A percentile compares a stretch with the other conserved stretches of the same genome.
phyloP scores from a whole-genome alignment of 768 basidiomycete genomes.

The Serendipita sp. region DNA sequence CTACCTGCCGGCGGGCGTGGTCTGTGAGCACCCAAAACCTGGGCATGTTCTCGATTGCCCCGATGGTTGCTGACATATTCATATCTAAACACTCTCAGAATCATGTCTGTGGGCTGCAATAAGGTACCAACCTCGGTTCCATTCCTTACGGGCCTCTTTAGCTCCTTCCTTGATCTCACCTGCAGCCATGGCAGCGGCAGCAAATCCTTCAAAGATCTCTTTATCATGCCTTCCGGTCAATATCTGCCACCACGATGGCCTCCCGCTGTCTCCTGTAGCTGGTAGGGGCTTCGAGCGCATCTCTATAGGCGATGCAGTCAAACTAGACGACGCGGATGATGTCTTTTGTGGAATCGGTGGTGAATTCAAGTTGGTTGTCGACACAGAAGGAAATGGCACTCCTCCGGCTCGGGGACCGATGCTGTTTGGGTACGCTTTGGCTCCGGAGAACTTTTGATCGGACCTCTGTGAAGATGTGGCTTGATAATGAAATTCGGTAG shows the following conservation, averaged over 20 bases:
- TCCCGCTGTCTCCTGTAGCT: neutral
- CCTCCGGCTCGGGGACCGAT: neutral
- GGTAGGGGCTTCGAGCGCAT: constrained; percentile 12
- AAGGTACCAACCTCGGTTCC: neutral
- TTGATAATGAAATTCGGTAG: neutral
- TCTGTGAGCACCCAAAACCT: constrained; percentile 79
- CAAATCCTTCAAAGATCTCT: constrained; percentile 63
- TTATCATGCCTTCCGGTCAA: constrained; percentile 65
- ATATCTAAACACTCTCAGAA: constrained; percentile 16
- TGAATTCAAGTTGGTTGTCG: neutral
- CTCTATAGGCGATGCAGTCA: constrained; percentile 10
- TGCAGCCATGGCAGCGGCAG: constrained; percentile 9
- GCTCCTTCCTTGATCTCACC: constrained; percentile 5
- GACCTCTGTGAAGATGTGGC: neutral
- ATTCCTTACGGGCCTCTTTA: neutral
- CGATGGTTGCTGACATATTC: constrained; percentile 25
- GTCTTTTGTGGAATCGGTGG: neutral
- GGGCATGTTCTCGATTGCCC: constrained; percentile 56
- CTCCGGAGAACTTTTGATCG: neutral
- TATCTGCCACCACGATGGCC: constrained; percentile 74
- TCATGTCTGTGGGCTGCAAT: neutral
- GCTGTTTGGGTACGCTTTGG: neutral
- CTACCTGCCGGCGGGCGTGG: constrained; percentile 53
- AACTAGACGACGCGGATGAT: constrained; percentile 6
- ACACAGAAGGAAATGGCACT: neutral